A percentile compares a stretch with the other conserved stretches of the same genome.
Conservation (phyloP, 768 basidiomycete species). For the Leccinum imitatum region DNA sequence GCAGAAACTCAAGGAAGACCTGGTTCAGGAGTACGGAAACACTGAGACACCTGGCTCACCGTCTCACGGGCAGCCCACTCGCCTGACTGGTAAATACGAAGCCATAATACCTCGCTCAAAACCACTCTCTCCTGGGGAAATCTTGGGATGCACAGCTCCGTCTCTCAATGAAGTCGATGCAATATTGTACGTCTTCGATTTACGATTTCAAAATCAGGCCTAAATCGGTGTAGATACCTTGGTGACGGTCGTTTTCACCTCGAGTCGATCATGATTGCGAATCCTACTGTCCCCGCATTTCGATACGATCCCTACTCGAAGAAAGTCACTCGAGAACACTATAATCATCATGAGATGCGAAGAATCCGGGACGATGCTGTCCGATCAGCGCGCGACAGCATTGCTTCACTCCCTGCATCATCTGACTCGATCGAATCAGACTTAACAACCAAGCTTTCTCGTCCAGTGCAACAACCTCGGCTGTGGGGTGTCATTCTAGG, state of each 20-base stretch:
- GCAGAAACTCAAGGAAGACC: conserved; percentile 80
- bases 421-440: conserved; percentile 9
- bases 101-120: conserved; percentile 80
- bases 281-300: conserved; percentile 91
- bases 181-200: conserved; percentile 61
- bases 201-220: conserved; percentile 1
- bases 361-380: conserved; percentile 72
- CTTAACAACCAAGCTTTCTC: conserved; percentile 17
- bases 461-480: conserved; percentile 16
- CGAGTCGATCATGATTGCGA: conserved; percentile 99
- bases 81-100: conserved; percentile 69
- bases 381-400: conserved; percentile 64
- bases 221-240: conserved; percentile 66
- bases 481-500: conserved; percentile 93
- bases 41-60: background rate
- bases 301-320: conserved; percentile 99
- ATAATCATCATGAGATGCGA: conserved; percentile 89
- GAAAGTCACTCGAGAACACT: conserved; percentile 90
- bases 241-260: conserved; percentile 98
- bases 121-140: conserved; percentile 94
- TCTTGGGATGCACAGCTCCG: conserved; percentile 96
- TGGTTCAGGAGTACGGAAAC: conserved; percentile 44
- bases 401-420: conserved; percentile 34
- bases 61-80: conserved; percentile 11
- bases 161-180: conserved; percentile 79